Conservation (phyloP, 2,329 filamentous ascomycete species). For the Plectosphaerella cucumerina region DNA sequence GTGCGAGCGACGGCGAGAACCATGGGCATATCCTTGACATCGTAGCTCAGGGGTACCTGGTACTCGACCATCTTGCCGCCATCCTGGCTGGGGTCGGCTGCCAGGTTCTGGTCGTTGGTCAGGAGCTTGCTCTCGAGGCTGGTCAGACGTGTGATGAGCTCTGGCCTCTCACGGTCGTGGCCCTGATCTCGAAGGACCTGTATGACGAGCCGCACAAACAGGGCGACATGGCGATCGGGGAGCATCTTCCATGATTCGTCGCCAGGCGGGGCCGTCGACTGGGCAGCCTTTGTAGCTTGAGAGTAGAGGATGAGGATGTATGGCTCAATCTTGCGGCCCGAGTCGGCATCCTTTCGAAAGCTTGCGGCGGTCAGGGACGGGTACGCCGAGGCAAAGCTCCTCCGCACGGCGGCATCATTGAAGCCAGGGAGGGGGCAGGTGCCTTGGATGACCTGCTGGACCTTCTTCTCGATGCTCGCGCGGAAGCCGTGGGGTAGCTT, state of each 20-base stretch:
- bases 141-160: constrained; percentile 73
- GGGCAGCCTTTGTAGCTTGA: constrained; percentile 78
- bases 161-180: constrained; percentile 78
- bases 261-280: constrained; percentile 71
- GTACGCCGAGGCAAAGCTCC: constrained; percentile 91
- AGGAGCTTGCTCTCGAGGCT: constrained; percentile 91
- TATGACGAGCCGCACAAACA: constrained; percentile 85
- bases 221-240: constrained; percentile 88
- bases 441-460: constrained; percentile 76
- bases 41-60: constrained; percentile 76
- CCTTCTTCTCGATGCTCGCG: constrained; percentile 58
- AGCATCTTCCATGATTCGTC: constrained; percentile 90
- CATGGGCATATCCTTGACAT: constrained; percentile 95
- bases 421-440: constrained; percentile 83
- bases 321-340: constrained; percentile 89
- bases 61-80: constrained; percentile 71
- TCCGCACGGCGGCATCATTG: constrained; percentile 84
- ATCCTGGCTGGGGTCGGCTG: constrained; percentile 55
- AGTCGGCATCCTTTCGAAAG: constrained; percentile 89
- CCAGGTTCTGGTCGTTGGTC: constrained; percentile 87
- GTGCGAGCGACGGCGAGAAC: constrained; percentile 83
- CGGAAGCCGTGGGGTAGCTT: constrained; percentile 57
- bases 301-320: constrained; percentile 95
- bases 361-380: constrained; percentile 86
- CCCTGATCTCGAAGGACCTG: constrained; percentile 78